Evolutionary conservation across 805 yeast genomes (phyloP).

Genomic region (Wickerhamiella brachini): DNA sequence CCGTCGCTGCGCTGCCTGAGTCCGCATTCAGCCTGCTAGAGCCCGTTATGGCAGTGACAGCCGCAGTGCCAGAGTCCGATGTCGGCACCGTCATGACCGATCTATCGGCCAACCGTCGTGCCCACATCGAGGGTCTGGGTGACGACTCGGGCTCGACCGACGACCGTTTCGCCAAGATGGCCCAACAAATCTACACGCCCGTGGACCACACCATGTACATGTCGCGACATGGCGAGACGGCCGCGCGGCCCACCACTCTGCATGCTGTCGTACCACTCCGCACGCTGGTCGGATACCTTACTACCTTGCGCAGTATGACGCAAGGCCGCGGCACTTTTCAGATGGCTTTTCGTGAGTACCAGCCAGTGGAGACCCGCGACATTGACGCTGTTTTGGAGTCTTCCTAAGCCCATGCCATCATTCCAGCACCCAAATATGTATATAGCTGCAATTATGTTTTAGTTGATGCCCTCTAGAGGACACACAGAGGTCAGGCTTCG

Average conservation of each 20-base stretch:
- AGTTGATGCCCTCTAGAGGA: too few species aligned
- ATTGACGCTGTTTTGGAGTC: conserved; percentile 14
- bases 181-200: conserved; percentile 41
- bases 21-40: conserved; percentile 48
- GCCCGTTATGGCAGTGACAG: conserved; percentile 70
- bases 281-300: conserved; percentile 83
- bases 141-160: conserved; percentile 33
- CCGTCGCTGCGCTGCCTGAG: conserved; percentile 21
- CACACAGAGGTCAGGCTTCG: too few species aligned
- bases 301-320: conserved; percentile 64
- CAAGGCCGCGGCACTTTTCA: conserved; percentile 79
- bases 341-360: conserved; percentile 68
- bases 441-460: too few species aligned
- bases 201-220: conserved; percentile 25
- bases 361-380: conserved; percentile 45
- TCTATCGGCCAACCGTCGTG: conserved; percentile 63
- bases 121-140: conserved; percentile 55
- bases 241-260: conserved; percentile 27
- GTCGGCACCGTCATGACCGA: conserved; percentile 80
- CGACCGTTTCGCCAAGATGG: conserved; percentile 21
- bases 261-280: conserved; percentile 74
- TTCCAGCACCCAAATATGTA: too few species aligned
- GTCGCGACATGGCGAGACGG: conserved; percentile 26
- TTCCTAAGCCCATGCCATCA: too few species aligned
- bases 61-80: conserved; percentile 48